Base-by-base conservation (phyloP, 306 rosid genomes). In the Cicer judaicum region DNA sequence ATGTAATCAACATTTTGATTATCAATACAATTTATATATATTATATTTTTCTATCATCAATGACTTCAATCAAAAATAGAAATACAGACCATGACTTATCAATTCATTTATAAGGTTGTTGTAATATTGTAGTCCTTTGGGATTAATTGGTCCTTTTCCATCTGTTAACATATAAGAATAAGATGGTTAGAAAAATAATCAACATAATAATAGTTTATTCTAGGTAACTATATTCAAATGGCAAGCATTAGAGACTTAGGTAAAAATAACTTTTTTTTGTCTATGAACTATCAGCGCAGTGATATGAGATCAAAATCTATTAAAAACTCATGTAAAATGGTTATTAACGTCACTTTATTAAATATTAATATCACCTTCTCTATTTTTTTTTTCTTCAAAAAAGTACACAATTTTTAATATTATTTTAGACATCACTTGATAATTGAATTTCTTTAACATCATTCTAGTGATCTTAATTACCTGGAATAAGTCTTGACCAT, bases 71-170 rank as follows among this genome's bases (percentile, higher is more conserved):
- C 5, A 29, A 29, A 29, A 29, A 29, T 29, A 29, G 36, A 3
- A 29, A 29, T 29, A 29, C 36, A 29, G 62, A 90, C 90, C 93
- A 7, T 93, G 78, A 75, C 79, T 75, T 50, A 74, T 77, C 0
- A 89, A 72, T 71, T 90, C 87, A 67, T 90, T 79, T 74, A 88
- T 88, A 36, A 93, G 84, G 82, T 86, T 89, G 85, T 85, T 88
- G 85, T 89, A 89, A 60, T 78, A 88, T 15, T 84, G 64, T 47
- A 89, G 16, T 57, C 97, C 98, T 73, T 89, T 85, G 36, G 85
- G 87, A 66, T 91, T 93, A 55, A 88, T 34, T 43, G 79, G 77
- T 71, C 97, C 96, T 82, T 75, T 88, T 54, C 96, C 93, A 79
- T 84, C 98, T 91, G 71, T 24, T 36, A 74, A 65, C 5, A 41